Evolutionary conservation across 768 basidiomycete species (phyloP).

Genomic region (Mycena polygramma): DNA sequence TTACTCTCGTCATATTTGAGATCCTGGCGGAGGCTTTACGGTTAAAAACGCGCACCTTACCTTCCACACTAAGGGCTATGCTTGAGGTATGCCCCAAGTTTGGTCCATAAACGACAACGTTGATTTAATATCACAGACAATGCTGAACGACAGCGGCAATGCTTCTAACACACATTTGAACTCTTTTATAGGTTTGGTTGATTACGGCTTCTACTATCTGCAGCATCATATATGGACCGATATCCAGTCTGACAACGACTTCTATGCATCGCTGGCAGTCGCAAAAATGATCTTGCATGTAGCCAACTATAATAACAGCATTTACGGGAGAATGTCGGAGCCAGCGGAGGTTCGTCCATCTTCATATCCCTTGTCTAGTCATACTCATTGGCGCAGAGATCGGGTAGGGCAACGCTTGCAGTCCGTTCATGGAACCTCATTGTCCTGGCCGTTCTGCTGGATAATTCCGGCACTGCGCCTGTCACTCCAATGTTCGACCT

Average conservation of each 20-base stretch:
- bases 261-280: constrained; percentile 63
- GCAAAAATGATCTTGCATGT: constrained; percentile 67
- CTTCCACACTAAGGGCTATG: constrained; percentile 63
- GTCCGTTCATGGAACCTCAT: constrained; percentile 79
- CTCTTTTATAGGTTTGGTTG: constrained; percentile 56
- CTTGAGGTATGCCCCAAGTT: constrained; percentile 61
- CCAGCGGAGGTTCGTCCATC: constrained; percentile 50
- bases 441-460: constrained; percentile 64
- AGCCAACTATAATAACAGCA: constrained; percentile 56
- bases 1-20: constrained; percentile 62
- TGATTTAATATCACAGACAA: constrained; percentile 31
- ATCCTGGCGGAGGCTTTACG: constrained; percentile 66
- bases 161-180: constrained; percentile 46
- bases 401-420: constrained; percentile 48
- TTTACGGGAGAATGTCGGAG: constrained; percentile 56
- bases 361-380: not conserved
- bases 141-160: constrained; percentile 31
- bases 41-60: constrained; percentile 63
- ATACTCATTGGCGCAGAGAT: constrained; percentile 46
- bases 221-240: constrained; percentile 63
- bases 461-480: constrained; percentile 50
- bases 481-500: constrained; percentile 60
- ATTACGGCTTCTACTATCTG: constrained; percentile 67
- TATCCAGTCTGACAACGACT: constrained; percentile 62
- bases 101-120: not conserved